phyloP scores from a whole-genome alignment of 805 yeast species.

The Nakazawaea anatomiae region DNA sequence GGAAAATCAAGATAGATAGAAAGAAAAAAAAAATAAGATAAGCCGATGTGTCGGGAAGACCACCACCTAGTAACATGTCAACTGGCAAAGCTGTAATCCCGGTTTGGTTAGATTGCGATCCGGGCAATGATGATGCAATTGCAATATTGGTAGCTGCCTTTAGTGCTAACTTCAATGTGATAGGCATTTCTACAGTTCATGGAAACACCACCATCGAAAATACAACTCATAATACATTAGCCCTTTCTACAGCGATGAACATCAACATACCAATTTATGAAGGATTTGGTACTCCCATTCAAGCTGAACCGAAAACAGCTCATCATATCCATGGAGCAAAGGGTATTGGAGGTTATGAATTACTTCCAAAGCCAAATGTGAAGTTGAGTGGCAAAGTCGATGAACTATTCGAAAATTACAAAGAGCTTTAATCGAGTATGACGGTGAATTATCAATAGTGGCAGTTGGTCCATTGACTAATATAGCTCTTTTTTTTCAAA shows the following conservation, averaged over 20 bases:
- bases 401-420: constrained; percentile 18
- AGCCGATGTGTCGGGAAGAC: background rate
- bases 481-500: constrained; percentile 47
- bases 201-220: constrained; percentile 64
- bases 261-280: constrained; percentile 52
- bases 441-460: constrained; percentile 50
- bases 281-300: constrained; percentile 58
- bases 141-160: constrained; percentile 62
- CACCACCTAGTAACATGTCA: background rate
- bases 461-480: constrained; percentile 81
- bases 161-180: constrained; percentile 49
- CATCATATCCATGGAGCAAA: constrained; percentile 64
- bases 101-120: constrained; percentile 88
- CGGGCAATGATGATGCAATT: constrained; percentile 84
- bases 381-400: constrained; percentile 11
- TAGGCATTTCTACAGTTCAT: constrained; percentile 69
- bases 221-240: constrained; percentile 66
- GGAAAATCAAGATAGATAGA: too few species aligned
- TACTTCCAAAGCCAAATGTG: constrained; percentile 45
- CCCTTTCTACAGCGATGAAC: constrained; percentile 57
- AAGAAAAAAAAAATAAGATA: background rate
- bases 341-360: constrained; percentile 69
- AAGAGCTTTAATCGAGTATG: constrained; percentile 34
- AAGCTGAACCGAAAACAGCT: constrained; percentile 43
- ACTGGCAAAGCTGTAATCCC: constrained; percentile 35